Percentiles rank a stretch among this genome's conserved stretches.
Conservation (phyloP, 2,329 filamentous ascomycete genomes). For the Fonsecaea pedrosoi region DNA sequence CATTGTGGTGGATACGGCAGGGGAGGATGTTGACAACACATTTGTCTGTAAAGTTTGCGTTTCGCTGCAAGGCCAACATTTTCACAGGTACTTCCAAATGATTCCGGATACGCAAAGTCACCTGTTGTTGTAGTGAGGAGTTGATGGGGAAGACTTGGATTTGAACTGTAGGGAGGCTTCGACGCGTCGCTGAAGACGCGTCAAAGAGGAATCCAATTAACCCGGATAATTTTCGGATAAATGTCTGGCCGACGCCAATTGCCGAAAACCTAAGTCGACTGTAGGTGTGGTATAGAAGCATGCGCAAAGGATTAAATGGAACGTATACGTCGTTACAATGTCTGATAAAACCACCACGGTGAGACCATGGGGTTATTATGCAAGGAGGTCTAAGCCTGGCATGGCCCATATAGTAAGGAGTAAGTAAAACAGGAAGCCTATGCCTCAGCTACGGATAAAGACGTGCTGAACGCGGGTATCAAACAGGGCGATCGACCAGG, state of each 20-base stretch:
- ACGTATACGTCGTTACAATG: neutral
- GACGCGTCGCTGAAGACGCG: neutral
- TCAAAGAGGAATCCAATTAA: neutral
- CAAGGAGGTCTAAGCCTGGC: no score
- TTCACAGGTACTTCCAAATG: conserved; percentile 5
- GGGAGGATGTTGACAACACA: conserved; percentile 70
- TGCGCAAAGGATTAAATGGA: no score
- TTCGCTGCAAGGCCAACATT: conserved; percentile 55
- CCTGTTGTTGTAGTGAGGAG: neutral
- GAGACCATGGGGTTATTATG: no score
- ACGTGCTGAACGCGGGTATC: conserved; percentile 72
- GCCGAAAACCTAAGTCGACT: neutral
- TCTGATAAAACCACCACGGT: no score
- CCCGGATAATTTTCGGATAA: neutral
- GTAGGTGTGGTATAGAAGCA: neutral
- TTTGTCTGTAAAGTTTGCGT: conserved; percentile 25
- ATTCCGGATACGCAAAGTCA: neutral
- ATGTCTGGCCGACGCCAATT: neutral
- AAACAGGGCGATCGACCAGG: conserved; percentile 68
- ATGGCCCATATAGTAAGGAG: no score
- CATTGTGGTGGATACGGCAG: conserved; percentile 79
- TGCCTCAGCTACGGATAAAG: neutral
- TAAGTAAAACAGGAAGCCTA: neutral
- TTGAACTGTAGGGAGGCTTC: neutral
- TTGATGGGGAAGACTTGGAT: neutral